Evolutionary conservation across 1,139 yeast genomes (phyloP), one percentile per base, ranked within the genome.

Genomic region (Debaryomycetaceae sp.): DNA sequence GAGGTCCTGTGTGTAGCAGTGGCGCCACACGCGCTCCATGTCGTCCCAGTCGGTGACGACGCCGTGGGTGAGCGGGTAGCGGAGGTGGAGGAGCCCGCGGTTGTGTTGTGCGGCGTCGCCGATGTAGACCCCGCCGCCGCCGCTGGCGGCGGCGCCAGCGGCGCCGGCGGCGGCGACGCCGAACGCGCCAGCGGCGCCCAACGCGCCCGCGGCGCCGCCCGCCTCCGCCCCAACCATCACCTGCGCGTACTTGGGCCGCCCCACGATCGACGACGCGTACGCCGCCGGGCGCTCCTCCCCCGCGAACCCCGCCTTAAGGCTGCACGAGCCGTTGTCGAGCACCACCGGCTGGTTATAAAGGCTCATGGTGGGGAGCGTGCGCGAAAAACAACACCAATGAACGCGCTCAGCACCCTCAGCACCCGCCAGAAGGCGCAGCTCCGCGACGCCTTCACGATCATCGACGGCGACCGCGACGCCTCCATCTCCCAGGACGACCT

Each of bases 281-380:
- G 75, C 55, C 44, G 75, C 71, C 3, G 97, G 97, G 43, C 66
- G 71, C 35, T 85, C 93, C 44, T 84, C 93, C 12, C 96, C 96
- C 1, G 96, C 95, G 57, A 89, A 84, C 1, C 97, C 97, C 1
- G 95, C 88, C 51, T 86, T 83, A 35, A 88, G 65, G 30, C 74
- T 71, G 2, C 95, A 95, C 4, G 95, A 81, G n/a, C 97, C 97
- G 61, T 85, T 86, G 55, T 89, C 97, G 21, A 89, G 68, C 23
- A 89, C 96, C 29, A 89, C 76, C 2, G 96, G 96, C 56, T 89
- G 96, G 56, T 88, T 89, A 39, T 66, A 67, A 27, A 67, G 13
- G 25, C 11, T 19, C 11, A 19, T 19, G 10, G 21, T 19, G 21
- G 10, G 10, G 21, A 10, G 21, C 11, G 10, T 19, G 10, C 21